Base-by-base conservation (phyloP, 1,284 basidiomycete genomes). In the Ustilago bromivora region DNA sequence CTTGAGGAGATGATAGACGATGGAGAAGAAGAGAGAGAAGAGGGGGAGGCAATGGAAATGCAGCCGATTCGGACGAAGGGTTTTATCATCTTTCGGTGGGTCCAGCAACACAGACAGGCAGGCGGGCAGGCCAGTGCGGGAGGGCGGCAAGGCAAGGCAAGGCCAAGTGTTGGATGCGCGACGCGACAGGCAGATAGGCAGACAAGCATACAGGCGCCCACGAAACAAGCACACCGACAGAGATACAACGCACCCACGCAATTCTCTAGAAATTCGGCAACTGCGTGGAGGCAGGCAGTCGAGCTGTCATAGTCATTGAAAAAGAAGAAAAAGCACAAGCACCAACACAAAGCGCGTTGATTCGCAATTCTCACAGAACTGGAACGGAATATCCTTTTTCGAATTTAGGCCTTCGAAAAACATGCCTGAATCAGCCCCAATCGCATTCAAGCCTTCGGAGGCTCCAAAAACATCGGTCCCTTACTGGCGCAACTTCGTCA, bases 31-130 rank as follows among this genome's bases (percentile, higher is more conserved):
- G 38, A 35, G 53, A 52, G 53, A 56, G 51, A 47, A 62, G 51
- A 57, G 57, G 71, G 66, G 41, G 56, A 36, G 54, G 51, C 59
- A 46, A 58, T 40, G 52, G 28, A 11, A 43, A 62, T 62, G 63
- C 57, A 57, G 51, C 61, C 61, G 71, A 65, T 58, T 68, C 58
- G 55, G 66, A 59, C 31, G 36, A 60, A 73, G 71, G 71, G 71
- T 73, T 67, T 68, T 73, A 73, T 73, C 65, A 58, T 67, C 65
- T 65, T 61, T 53, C 15, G 70, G 61, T 13, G 17, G 56, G 52
- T 49, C 55, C 53, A 43, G n/a, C 28, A 35, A 34, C 28, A 34
- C 53, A 36, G 53, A 38, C 53, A 40, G 0, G 9, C 36, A 7
- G 54, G 32, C 6, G 10, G 54, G 17, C 23, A 40, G 17, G 23